Conservation (phyloP, 164 flowering plant genomes). For the Protea cynaroides region DNA sequence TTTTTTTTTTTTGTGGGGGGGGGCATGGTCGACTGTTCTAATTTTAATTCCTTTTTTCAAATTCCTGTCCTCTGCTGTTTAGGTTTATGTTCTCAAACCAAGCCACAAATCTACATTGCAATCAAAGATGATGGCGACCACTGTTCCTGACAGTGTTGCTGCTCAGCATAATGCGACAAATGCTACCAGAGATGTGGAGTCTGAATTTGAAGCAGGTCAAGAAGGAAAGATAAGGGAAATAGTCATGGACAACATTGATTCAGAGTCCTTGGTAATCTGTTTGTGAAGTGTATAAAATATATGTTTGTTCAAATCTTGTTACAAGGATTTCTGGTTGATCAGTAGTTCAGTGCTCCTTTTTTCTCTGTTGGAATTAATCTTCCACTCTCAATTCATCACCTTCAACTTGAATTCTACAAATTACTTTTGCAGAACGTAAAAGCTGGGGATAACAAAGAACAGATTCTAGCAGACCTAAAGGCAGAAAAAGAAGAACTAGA, state of each 20-base stretch:
- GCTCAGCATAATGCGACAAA: slow-evolving; percentile 64
- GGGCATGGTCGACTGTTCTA: too few species aligned
- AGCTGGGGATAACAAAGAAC: slow-evolving; percentile 39
- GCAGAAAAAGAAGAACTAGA: slow-evolving; percentile 85
- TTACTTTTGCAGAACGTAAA: slow-evolving; percentile 43
- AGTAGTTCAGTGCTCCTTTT: not conserved
- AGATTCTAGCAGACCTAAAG: slow-evolving; percentile 47
- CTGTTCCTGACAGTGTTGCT: slow-evolving; percentile 73
- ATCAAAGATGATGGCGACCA: slow-evolving; percentile 53
- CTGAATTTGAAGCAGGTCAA: slow-evolving; percentile 68
- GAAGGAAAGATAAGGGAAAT: slow-evolving; percentile 91
- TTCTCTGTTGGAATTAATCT: not conserved
- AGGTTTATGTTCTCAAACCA: slow-evolving; percentile 92
- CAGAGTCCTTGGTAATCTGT: slow-evolving; percentile 48
- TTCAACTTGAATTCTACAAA: not conserved
- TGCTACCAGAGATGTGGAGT: slow-evolving; percentile 70
- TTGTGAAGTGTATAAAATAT: not conserved
- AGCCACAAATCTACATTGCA: slow-evolving; percentile 85
- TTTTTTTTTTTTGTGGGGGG: too few species aligned
- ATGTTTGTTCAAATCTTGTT: not conserved
- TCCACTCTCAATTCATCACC: not conserved
- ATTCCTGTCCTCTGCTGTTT: slow-evolving; percentile 15
- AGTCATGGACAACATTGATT: slow-evolving; percentile 64
- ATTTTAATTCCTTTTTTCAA: not conserved
- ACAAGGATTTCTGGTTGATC: not conserved